Conservation (phyloP, 306 rosid species). For the Neltuma alba region DNA sequence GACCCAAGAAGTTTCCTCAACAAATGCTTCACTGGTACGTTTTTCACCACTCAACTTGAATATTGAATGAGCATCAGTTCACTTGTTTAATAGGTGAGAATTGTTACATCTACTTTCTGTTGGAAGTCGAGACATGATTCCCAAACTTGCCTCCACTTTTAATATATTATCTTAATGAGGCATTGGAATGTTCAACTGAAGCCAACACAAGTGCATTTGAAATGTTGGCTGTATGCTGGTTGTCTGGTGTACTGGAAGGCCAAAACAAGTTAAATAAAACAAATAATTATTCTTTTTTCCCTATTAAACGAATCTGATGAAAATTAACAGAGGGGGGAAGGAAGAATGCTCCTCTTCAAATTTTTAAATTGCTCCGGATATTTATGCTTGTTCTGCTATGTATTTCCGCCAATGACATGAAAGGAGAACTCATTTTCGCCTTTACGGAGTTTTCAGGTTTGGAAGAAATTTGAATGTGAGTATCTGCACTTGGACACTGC, state of each 20-base stretch:
- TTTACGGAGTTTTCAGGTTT: slow-evolving; percentile 59
- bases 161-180: background rate
- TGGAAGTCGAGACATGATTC: background rate
- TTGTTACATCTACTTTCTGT: background rate
- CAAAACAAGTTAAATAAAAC: background rate
- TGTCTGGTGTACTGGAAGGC: slow-evolving; percentile 2
- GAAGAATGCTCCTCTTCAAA: slow-evolving; percentile 8
- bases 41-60: slow-evolving; percentile 6
- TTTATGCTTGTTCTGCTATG: background rate
- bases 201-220: slow-evolving; percentile 1
- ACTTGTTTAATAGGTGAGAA: background rate
- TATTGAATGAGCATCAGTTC: background rate
- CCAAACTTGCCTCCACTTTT: background rate
- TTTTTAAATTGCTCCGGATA: background rate
- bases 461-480: slow-evolving; percentile 78
- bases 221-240: slow-evolving; percentile 3
- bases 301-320: background rate
- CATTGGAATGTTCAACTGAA: slow-evolving; percentile 1
- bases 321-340: background rate
- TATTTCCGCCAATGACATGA: background rate
- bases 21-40: slow-evolving; percentile 86
- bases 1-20: slow-evolving; percentile 70
- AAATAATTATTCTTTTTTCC: slow-evolving; percentile 11
- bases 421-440: slow-evolving; percentile 24
- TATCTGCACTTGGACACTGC: slow-evolving; percentile 66